Evolutionary conservation across 768 basidiomycete genomes (phyloP).

Genomic region (Cyclocybe cylindracea): DNA sequence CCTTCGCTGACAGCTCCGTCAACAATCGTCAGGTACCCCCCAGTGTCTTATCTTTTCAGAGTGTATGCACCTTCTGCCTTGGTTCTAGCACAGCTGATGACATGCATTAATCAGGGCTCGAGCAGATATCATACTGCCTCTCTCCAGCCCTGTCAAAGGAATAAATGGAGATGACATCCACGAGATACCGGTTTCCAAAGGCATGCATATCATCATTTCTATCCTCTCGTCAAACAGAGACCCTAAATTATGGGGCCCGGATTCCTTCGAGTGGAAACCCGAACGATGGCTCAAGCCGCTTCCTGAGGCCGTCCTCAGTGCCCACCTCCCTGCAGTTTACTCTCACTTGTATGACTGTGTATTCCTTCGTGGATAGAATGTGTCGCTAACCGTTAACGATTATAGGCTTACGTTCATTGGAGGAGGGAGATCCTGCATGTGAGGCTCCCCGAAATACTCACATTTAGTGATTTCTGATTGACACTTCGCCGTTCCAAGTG

Average conservation of each 20-base stretch:
- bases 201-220: conserved; percentile 6
- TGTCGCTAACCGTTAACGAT: background rate
- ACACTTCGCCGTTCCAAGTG: too few relatives aligned
- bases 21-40: conserved; percentile 20
- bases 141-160: too few relatives aligned
- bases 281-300: conserved; percentile 41
- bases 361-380: background rate
- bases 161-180: background rate
- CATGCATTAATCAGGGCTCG: too few relatives aligned
- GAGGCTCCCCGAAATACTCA: background rate
- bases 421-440: conserved; percentile 42
- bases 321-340: conserved; percentile 35
- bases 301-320: conserved; percentile 27
- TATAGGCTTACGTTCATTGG: conserved; percentile 46
- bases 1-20: background rate
- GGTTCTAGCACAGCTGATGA: too few relatives aligned
- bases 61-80: background rate
- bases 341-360: conserved; percentile 30
- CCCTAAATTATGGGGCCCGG: conserved; percentile 39
- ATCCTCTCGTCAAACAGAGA: background rate
- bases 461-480: too few relatives aligned
- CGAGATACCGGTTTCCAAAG: background rate
- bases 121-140: too few relatives aligned
- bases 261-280: conserved; percentile 44
- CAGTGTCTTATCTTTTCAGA: conserved; percentile 6